Evolutionary conservation across 192 early-diverging fungal species (phyloP), one percentile per base, ranked within the genome.

Genomic region (Haplosporangium gracile): DNA sequence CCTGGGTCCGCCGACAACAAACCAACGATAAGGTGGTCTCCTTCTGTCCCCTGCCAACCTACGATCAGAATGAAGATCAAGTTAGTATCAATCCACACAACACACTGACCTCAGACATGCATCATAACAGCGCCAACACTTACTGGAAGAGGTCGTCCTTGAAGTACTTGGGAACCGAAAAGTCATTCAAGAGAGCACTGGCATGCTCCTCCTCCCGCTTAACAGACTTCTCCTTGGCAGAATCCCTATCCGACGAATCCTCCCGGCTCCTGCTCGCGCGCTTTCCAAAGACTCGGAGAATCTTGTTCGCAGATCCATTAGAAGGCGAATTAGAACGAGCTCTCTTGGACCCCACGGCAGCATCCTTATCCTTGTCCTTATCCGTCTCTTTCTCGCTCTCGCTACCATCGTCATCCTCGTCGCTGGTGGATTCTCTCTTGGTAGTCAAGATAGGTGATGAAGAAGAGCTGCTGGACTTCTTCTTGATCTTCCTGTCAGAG

Each of bases 1-100:
- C 22, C 95, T 89, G 20, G 91, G 90, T 20, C 93, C 92, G 13
- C 96, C 96, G 34, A 92, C 90, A 15, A 97, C 95, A 51, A 97
- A 89, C 95, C 96, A 97, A 18, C 95, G 91, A 74, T 91, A 93
- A 15, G 96, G 96, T 24, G 95, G 96, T 60, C 95, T 79, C 24
- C 92, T 83, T 26, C 87, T 72, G 38, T 90, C 88, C 22, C 95
- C 94, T 26, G 92, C 88, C 20, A 92, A 88, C 38, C 88, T 83
- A 77, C 29, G 26, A 74, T 16, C 24, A 16, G 38, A 20, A 40
- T 34, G 6, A 18, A 57, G 13, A 0, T n/a, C 29, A 22, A 29
- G 57, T 72, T 26, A 72, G 26, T 38, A 18, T 1, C 29, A 2
- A 43, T 11, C 2, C 6, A 72, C 6, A 16, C 26, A 26, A 26